These are phyloP conservation scores for Aspergillus bombycis DNA, from an alignment of 2,329 filamentous ascomycete genomes.

Conservation along the genomic window DNA sequence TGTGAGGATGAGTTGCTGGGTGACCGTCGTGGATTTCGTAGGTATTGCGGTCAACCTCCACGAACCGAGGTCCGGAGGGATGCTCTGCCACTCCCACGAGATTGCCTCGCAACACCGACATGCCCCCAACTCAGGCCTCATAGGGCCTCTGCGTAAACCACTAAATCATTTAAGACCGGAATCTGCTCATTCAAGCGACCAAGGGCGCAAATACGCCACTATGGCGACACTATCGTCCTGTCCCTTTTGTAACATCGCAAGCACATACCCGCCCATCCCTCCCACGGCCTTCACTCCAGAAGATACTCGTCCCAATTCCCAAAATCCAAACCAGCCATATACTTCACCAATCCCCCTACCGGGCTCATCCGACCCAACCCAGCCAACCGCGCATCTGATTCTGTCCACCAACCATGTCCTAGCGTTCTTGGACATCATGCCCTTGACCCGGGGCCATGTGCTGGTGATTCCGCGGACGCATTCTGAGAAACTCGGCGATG, in stretches of 20 bases:
- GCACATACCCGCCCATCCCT: slow-evolving; percentile 49
- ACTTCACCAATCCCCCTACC: slow-evolving; percentile 27
- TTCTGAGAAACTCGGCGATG: slow-evolving; percentile 74
- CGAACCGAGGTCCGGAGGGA: slow-evolving; percentile 5
- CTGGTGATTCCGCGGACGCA: slow-evolving; percentile 79
- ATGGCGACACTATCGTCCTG: slow-evolving; percentile 39
- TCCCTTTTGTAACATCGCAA: slow-evolving; percentile 62
- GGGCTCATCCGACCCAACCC: slow-evolving; percentile 14
- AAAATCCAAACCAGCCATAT: not conserved
- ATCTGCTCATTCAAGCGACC: not conserved
- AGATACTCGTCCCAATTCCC: not conserved
- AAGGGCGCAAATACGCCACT: not conserved
- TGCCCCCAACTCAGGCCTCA: not conserved
- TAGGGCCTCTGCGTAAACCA: not conserved
- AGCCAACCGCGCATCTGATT: slow-evolving; percentile 57
- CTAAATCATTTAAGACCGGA: not conserved
- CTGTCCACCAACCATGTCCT: slow-evolving; percentile 77
- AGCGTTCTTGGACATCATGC: slow-evolving; percentile 92
- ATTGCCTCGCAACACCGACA: not conserved
- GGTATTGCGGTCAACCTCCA: not conserved
- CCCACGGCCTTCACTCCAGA: slow-evolving; percentile 24
- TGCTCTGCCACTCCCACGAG: not conserved
- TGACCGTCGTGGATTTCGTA: too few relatives aligned
- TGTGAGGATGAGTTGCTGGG: too few relatives aligned
- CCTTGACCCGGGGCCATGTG: slow-evolving; percentile 79